Evolutionary conservation across 202 grass and related monocot species (phyloP).

Genomic region (Zoysia matrella): DNA sequence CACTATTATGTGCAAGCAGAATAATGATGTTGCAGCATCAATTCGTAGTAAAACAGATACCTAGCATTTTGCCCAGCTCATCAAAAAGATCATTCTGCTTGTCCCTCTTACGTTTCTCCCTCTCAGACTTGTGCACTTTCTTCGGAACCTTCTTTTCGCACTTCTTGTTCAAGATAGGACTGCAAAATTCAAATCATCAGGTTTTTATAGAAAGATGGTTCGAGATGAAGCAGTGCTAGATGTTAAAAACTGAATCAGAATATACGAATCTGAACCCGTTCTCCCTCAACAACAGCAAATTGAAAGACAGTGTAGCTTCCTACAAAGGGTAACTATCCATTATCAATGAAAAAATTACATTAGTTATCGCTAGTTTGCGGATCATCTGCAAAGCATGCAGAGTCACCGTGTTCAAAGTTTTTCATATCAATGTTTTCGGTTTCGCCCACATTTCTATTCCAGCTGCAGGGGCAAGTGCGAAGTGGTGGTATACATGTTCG

Average conservation of each 20-base stretch:
- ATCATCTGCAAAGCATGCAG: not conserved
- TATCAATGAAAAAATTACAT: not conserved
- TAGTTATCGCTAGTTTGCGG: not conserved
- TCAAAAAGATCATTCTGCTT: constrained; percentile 79
- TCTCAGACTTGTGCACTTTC: constrained; percentile 33
- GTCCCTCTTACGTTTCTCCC: constrained; percentile 82
- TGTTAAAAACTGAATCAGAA: not conserved
- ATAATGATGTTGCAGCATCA: not conserved
- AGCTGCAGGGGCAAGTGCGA: not conserved
- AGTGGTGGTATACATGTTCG: not conserved
- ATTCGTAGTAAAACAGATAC: constrained; percentile 27
- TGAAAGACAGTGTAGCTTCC: not conserved
- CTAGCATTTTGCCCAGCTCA: constrained; percentile 70
- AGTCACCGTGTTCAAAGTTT: not conserved
- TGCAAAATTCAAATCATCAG: constrained; percentile 26
- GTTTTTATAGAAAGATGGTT: not conserved
- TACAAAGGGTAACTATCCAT: not conserved
- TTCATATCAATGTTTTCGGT: not conserved
- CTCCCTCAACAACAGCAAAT: not conserved
- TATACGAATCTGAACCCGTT: not conserved
- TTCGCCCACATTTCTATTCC: not conserved
- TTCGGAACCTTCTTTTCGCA: constrained; percentile 68
- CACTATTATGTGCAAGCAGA: not conserved
- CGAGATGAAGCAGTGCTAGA: not conserved
- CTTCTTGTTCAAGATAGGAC: constrained; percentile 47